A percentile compares a stretch with the other conserved stretches of the same genome.
These are phyloP conservation scores for Naegleria lovaniensis DNA, from an alignment of 208 protist species.

Conservation along the genomic window DNA sequence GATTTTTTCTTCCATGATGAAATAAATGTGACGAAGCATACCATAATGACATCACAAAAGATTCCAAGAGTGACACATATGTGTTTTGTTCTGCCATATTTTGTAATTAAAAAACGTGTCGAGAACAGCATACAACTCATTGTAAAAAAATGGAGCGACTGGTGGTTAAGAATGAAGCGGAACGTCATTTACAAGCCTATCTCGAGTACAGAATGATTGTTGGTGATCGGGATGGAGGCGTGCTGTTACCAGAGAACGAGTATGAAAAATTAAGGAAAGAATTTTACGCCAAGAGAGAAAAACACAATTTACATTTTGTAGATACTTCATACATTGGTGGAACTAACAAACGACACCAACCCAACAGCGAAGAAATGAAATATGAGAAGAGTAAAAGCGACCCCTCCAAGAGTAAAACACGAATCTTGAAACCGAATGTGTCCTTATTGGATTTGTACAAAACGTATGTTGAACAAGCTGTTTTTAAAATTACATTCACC, in stretches of 20 bases:
- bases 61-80: too few relatives aligned
- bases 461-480: background rate
- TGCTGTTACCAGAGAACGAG: background rate
- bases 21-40: too few relatives aligned
- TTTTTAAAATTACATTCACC: too few relatives aligned
- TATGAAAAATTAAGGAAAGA: slow-evolving; percentile 28
- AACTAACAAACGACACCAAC: background rate
- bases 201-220: slow-evolving; percentile 25
- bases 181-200: slow-evolving; percentile 6
- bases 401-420: background rate
- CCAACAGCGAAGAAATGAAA: background rate
- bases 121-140: background rate
- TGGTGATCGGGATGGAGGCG: background rate
- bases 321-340: background rate
- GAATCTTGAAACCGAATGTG: background rate
- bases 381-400: background rate
- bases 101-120: background rate
- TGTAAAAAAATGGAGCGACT: background rate
- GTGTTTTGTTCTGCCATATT: too few relatives aligned
- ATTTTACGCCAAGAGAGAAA: slow-evolving; percentile 6
- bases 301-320: slow-evolving; percentile 7
- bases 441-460: background rate
- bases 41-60: too few relatives aligned
- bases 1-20: background rate
- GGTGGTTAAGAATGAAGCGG: background rate